Evolutionary conservation across 2,329 filamentous ascomycete species (phyloP).

Genomic region (Epichloe uncinata): DNA sequence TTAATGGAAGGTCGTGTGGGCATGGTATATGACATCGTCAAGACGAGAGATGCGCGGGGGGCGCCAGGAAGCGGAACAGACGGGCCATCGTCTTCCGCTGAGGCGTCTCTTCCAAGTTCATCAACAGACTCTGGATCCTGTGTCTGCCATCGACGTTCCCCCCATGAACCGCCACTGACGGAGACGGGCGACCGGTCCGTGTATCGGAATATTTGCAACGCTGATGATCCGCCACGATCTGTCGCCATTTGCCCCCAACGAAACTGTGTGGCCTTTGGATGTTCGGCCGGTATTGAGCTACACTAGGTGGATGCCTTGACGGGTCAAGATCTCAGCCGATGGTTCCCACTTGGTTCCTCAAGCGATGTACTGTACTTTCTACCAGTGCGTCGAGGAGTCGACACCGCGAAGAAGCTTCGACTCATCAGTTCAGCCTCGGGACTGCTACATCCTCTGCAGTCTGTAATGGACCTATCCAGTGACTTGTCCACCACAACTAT

Average conservation of each 20-base stretch:
- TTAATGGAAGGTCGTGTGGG: constrained; percentile 47
- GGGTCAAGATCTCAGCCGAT: constrained; percentile 35
- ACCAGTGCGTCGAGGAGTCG: constrained; percentile 32
- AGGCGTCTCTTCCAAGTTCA: neutral
- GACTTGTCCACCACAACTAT: constrained; percentile 13
- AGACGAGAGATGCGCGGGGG: constrained; percentile 5
- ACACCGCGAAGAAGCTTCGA: constrained; percentile 42
- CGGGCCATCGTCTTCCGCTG: neutral
- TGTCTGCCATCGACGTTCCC: constrained; percentile 13
- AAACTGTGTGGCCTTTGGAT: constrained; percentile 52
- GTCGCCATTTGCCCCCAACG: constrained; percentile 53
- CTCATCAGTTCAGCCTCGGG: constrained; percentile 47
- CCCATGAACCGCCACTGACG: constrained; percentile 13
- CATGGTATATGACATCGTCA: constrained; percentile 42
- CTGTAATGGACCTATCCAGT: constrained; percentile 9
- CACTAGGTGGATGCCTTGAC: constrained; percentile 40
- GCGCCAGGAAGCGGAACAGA: constrained; percentile 1
- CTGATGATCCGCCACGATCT: constrained; percentile 50
- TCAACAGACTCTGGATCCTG: constrained; percentile 7
- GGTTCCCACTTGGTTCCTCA: constrained; percentile 40
- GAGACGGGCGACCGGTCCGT: constrained; percentile 19
- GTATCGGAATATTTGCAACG: constrained; percentile 39
- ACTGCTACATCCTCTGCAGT: constrained; percentile 12
- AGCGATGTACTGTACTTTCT: constrained; percentile 48
- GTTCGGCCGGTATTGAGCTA: constrained; percentile 46